Percentiles rank a stretch among this genome's conserved stretches.
Evolutionary conservation across 2,329 filamentous ascomycete genomes (phyloP).

Genomic region (Sclerotinia borealis): DNA sequence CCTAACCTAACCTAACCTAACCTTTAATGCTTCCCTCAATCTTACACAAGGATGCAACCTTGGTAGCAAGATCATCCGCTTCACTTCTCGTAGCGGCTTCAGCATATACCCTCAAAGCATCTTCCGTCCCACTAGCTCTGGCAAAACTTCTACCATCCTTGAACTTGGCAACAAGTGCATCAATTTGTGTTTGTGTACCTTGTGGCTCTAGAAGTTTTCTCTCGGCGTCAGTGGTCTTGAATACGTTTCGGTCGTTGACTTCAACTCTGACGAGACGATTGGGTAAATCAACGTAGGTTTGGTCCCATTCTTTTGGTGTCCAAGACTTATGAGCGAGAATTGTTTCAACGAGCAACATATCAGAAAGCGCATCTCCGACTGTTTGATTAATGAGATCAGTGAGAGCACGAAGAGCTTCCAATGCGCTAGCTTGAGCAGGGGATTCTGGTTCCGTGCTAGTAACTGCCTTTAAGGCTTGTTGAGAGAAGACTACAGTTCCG

Average conservation of each 20-base stretch:
- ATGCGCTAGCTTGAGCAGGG: conserved; percentile 82
- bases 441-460: conserved; percentile 76
- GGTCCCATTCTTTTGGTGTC: conserved; percentile 84
- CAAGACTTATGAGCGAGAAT: conserved; percentile 94
- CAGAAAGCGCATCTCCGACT: conserved; percentile 90
- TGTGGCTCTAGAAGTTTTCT: conserved; percentile 73
- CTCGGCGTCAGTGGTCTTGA: conserved; percentile 89
- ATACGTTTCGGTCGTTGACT: conserved; percentile 80
- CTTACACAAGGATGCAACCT: conserved; percentile 48
- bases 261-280: conserved; percentile 93
- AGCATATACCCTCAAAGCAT: conserved; percentile 91
- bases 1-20: too few relatives aligned
- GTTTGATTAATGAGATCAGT: conserved; percentile 96
- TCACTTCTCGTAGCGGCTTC: conserved; percentile 86
- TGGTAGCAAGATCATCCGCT: conserved; percentile 82
- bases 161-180: conserved; percentile 83
- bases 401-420: conserved; percentile 77
- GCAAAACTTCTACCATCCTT: conserved; percentile 86
- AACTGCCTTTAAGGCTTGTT: conserved; percentile 74
- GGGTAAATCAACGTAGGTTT: conserved; percentile 87
- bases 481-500: conserved; percentile 91
- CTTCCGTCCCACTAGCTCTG: conserved; percentile 89
- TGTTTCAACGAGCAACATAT: conserved; percentile 92
- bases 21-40: conserved; percentile 18
- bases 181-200: conserved; percentile 79